Percentiles rank a stretch among this genome's conserved stretches.
Conservation (phyloP, 2,329 filamentous ascomycete genomes). For the Aureobasidium sp. region DNA sequence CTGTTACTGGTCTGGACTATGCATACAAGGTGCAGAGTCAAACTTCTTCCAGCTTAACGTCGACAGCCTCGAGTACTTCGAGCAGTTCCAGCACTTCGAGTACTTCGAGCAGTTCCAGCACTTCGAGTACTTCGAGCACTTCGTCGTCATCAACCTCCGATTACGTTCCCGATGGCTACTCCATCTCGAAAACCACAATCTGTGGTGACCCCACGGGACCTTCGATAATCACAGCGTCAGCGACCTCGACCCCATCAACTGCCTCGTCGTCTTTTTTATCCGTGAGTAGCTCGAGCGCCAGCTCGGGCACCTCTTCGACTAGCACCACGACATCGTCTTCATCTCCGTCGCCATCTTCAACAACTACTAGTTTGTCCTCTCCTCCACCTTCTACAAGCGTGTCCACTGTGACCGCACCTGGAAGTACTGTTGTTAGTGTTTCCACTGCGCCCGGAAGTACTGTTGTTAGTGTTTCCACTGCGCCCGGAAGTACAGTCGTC, state of each 20-base stretch:
- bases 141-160: not conserved
- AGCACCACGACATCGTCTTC: not conserved
- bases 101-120: not conserved
- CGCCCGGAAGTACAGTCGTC: no score
- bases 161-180: not conserved
- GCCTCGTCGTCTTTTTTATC: slow-evolving; percentile 1
- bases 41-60: not conserved
- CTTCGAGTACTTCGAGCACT: not conserved
- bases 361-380: not conserved
- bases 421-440: no score
- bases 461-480: no score
- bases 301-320: not conserved
- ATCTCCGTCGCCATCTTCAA: not conserved
- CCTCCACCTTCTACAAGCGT: not conserved
- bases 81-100: not conserved
- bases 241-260: not conserved
- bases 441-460: no score
- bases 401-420: no score
- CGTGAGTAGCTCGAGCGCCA: slow-evolving; percentile 1
- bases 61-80: not conserved
- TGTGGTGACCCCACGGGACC: not conserved
- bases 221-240: not conserved
- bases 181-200: not conserved
- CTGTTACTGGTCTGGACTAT: not conserved
- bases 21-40: not conserved